Conservation (phyloP, 73 alveolate genomes). For the Paramecium biaurelia region DNA sequence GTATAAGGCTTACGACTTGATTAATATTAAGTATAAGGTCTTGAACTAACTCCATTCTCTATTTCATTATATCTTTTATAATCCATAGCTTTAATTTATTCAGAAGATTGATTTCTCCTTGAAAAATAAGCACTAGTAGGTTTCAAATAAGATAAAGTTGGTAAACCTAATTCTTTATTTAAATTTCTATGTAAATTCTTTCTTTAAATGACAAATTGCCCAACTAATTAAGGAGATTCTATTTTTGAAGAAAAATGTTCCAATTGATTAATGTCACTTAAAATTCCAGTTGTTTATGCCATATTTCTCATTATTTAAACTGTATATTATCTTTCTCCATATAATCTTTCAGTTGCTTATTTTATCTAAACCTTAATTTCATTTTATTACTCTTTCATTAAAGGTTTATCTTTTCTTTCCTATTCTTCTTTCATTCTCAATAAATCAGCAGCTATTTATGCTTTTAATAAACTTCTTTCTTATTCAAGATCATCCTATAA, state of each 20-base stretch:
- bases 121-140: constrained; percentile 39
- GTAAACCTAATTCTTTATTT: constrained; percentile 16
- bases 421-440: not conserved
- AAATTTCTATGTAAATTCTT: constrained; percentile 10
- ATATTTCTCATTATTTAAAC: not conserved
- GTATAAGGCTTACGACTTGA: not conserved
- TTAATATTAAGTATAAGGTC: constrained; percentile 10
- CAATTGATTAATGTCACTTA: constrained; percentile 9
- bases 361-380: constrained; percentile 7
- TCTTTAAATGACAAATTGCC: not conserved
- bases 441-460: not conserved
- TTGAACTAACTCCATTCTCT: constrained; percentile 30
- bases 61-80: constrained; percentile 41
- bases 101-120: constrained; percentile 39
- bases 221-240: constrained; percentile 33
- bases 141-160: constrained; percentile 40
- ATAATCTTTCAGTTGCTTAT: constrained; percentile 14
- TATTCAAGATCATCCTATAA: not conserved
- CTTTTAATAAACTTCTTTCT: not conserved
- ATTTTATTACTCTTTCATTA: not conserved
- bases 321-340: constrained; percentile 34
- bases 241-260: constrained; percentile 1
- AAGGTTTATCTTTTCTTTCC: constrained; percentile 26
- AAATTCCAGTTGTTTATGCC: constrained; percentile 2
- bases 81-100: constrained; percentile 34